Conservation (phyloP, 208 protist genomes). For the Naegleria fowleri region DNA sequence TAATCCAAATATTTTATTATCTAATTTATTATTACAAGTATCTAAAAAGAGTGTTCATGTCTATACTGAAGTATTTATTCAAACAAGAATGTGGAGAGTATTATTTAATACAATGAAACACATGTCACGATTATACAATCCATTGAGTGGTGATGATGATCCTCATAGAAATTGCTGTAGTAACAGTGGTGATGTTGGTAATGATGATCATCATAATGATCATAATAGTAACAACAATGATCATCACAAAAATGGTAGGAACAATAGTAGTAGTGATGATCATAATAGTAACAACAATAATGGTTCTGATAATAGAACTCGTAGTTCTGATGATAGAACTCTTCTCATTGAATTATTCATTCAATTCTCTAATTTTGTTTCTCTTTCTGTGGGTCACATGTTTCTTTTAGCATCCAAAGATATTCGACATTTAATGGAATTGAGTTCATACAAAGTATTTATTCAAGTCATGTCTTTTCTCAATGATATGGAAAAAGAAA, state of each 20-base stretch:
- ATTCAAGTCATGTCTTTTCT: background rate
- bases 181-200: background rate
- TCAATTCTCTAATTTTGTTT: background rate
- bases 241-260: too few relatives aligned
- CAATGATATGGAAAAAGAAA: background rate
- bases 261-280: background rate
- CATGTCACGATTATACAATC: background rate
- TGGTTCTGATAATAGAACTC: background rate
- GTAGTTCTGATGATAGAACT: too few relatives aligned
- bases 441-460: background rate
- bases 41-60: background rate
- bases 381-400: background rate
- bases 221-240: too few relatives aligned
- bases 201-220: too few relatives aligned
- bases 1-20: background rate
- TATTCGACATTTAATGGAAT: background rate
- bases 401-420: background rate
- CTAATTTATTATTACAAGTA: constrained; percentile 1
- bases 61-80: background rate
- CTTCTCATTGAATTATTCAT: background rate
- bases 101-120: background rate
- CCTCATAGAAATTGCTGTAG: too few relatives aligned
- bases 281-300: too few relatives aligned
- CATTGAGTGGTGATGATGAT: too few relatives aligned
- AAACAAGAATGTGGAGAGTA: background rate